These are phyloP conservation scores for Ilyonectria sp. DNA, from an alignment of 2,329 filamentous ascomycete genomes.

Conservation along the genomic window DNA sequence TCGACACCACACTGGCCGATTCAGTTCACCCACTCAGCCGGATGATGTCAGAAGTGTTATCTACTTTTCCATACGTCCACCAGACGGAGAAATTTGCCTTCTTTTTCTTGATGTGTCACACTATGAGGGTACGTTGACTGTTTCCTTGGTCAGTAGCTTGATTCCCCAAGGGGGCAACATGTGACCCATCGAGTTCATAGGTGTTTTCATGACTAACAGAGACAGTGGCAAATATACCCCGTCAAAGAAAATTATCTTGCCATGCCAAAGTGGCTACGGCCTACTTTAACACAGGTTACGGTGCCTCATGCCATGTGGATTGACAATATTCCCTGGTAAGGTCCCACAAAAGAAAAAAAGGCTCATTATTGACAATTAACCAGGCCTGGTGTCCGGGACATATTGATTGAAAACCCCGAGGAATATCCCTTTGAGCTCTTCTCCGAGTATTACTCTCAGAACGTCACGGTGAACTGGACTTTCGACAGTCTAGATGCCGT, in stretches of 20 bases:
- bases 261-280: conserved; percentile 11
- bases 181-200: not conserved
- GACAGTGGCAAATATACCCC: conserved; percentile 6
- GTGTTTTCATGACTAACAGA: not conserved
- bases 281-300: conserved; percentile 9
- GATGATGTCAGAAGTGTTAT: not conserved
- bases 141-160: not conserved
- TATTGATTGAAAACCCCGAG: conserved; percentile 1
- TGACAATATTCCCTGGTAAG: conserved; percentile 12
- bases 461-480: not conserved
- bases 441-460: conserved; percentile 1
- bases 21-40: conserved; percentile 2
- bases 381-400: conserved; percentile 10
- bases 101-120: conserved; percentile 1
- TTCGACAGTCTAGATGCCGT: conserved; percentile 14
- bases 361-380: not conserved
- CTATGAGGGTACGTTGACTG: not conserved
- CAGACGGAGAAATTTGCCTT: conserved; percentile 5
- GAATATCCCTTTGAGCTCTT: not conserved
- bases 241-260: conserved; percentile 2
- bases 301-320: conserved; percentile 9
- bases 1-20: not conserved
- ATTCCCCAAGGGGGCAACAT: not conserved
- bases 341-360: not conserved
- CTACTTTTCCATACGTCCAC: not conserved